These are phyloP conservation scores for Sherardia arvensis DNA, from an alignment of 257 asterid species.

Conservation along the genomic window DNA sequence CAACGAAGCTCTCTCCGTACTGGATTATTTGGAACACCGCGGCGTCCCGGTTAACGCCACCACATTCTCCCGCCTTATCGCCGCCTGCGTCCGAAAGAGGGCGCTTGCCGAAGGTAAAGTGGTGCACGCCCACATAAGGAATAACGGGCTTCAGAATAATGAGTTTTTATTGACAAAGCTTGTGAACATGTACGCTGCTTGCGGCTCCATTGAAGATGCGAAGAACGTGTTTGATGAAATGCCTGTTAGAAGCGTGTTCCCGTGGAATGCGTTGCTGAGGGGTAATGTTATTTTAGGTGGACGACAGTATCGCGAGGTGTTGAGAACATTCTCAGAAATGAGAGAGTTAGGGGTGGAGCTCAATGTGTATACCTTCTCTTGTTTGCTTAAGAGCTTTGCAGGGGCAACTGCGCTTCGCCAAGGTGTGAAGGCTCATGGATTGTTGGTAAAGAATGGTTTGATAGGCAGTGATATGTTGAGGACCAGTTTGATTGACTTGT, in stretches of 20 bases:
- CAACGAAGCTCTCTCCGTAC: conserved; percentile 58
- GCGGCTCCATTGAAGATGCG: conserved; percentile 75
- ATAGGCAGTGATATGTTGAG: conserved; percentile 35
- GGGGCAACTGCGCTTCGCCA: conserved; percentile 62
- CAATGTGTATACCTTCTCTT: conserved; percentile 77
- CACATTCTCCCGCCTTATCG: conserved; percentile 55
- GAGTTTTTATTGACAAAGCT: conserved; percentile 72
- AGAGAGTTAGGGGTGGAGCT: conserved; percentile 57
- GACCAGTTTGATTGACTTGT: conserved; percentile 87
- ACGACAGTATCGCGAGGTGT: conserved; percentile 36
- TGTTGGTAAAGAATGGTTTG: conserved; percentile 71
- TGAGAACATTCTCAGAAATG: conserved; percentile 59
- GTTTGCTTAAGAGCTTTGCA: conserved; percentile 81
- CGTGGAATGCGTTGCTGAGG: conserved; percentile 94
- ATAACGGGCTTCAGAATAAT: conserved; percentile 55
- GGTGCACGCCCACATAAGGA: conserved; percentile 57
- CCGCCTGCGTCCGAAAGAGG: conserved; percentile 47
- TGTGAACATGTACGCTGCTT: conserved; percentile 54
- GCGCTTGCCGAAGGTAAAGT: conserved; percentile 45
- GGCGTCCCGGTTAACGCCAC: conserved; percentile 76
- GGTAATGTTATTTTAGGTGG: conserved; percentile 74
- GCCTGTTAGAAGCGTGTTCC: conserved; percentile 52
- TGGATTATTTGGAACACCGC: conserved; percentile 70
- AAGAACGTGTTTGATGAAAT: conserved; percentile 53
- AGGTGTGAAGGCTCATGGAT: conserved; percentile 72